Base-by-base conservation (phyloP, 169 alveolate genomes). In the Eimeria praecox region DNA sequence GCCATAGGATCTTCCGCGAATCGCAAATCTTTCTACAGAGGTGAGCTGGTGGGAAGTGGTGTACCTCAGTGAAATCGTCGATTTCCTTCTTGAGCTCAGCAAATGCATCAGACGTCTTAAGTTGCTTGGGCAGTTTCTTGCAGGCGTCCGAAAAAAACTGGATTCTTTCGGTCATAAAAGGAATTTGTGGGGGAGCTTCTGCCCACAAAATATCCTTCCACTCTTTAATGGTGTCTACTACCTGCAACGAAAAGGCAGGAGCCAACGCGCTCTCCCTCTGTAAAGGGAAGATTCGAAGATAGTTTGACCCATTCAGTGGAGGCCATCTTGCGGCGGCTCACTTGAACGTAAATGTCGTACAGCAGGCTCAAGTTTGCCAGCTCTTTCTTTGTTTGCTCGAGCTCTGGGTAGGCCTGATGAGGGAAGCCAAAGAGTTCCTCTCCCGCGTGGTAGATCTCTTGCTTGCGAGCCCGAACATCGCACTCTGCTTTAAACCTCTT, bases 361-460 rank as follows among this genome's bases (percentile, higher is more conserved):
- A 99, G 97, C 96, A 98, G 98, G 89, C 98, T 98, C 94, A 98
- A 97, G 93, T 98, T 97, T 93, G 98, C 98, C 66, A 99, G 96
- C 97, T 99, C 99, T 85, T 98, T 98, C 87, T 98, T 97, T 89
- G 99, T 99, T 95, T 99, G 98, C 95, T 98, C 99, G 78, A 99
- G 98, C 59, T 98, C 99, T n/a, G 99, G 99, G 95, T 99, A 99
- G 42, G 97, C 92, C 96, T 98, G 98, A 96, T 99, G 99, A 14
- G 99, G 98, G 27, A 99, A 98, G 54, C 99, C 99, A 96, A 99
- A 99, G 42, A 99, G 97, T 83, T 98, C 98, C 97, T 99, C 98
- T 90, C 99, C 99, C 90, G 98, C 97, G 95, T 96, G 96, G 97
- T 99, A 98, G 90, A 98, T 97, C 95, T 98, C 99, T 97, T 96